Evolutionary conservation across 495 filamentous ascomycete genomes (phyloP), one percentile per base, ranked within the genome.

Genomic region (Podospora sp.): DNA sequence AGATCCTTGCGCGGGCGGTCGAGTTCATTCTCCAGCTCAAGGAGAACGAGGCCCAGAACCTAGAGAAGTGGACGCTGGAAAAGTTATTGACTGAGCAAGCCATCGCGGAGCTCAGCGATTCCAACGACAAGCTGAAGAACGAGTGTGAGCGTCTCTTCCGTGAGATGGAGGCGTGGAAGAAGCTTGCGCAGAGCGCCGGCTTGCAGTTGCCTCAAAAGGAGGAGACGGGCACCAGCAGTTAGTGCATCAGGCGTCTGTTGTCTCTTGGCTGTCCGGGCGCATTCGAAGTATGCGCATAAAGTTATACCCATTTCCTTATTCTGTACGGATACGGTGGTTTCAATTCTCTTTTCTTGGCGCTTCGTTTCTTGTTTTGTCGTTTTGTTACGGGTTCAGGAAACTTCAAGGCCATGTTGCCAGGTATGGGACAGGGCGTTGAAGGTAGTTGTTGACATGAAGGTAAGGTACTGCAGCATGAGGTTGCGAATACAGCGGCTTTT

Each of bases 61-160:
- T 93, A 65, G 93, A 97, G 77, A 96, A 97, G 76, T 99, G 95
- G 91, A 97, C 96, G 21, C 84, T 96, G 24, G 94, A 96, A 81
- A 98, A 97, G 79, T 88, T 98, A 53, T 87, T 97, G 0, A 95
- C 93, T 4, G 93, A 94, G 73, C 93, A 97, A 76, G 96, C 96
- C 20, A 96, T 99, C 67, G 86, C 86, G 25, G 94, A 99, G 76
- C 88, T 99, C 67, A 94, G 90, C 72, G 80, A 86, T 4, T 92
- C 90, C 65, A 95, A 94, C 75, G 92, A 97, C 64, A 96, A 97
- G 76, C 81, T 97, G 66, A 97, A 97, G 81, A 79, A 82, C 27
- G 91, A 94, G 69, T 88, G 87, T 68, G 86, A 91, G 65, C 83
- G 88, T 22, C 87, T 89, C 21, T 91, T 89, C 81, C 80, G 87